Base-by-base conservation (phyloP, 2,329 filamentous ascomycete genomes). In the Xylaria sp. region DNA sequence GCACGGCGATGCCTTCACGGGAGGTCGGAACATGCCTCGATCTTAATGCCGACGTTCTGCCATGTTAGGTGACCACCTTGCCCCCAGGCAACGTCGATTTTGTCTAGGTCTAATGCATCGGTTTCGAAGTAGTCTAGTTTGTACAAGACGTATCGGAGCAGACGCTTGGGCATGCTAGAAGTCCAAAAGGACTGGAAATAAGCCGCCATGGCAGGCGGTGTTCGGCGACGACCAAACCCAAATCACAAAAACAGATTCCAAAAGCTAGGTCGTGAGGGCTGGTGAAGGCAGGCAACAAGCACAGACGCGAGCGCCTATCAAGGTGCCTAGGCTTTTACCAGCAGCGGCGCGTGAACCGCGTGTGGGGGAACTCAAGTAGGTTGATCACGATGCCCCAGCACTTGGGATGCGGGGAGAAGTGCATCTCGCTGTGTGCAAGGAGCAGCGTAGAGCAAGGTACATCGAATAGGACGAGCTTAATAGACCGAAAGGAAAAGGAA, bases 81-180 rank as follows among this genome's bases (percentile, higher is more conserved):
- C 40, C 96, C 96, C 81, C 93, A 88, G 54, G 90, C 90, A 73
- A 97, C 88, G 74, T 97, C 93, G 71, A 98, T 83, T 73, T 93
- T 93, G 72, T 96, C 93, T 70, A 96, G 86, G 76, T 97, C 92
- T 73, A 97, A 84, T 13, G 92, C 90, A 77, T 97, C 92, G 66
- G 93, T 92, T 77, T 98, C 96, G 68, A 99, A 88, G 64, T 97
- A 86, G 74, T 97, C 94, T 67, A 97, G 86, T 66, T 91, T 90
- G 28, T 92, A 91, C 49, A 99, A 84, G 59, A 91, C 93, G 83
- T 96, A 97, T 74, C 93, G 91, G 72, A 98, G 87, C 75, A 98
- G 86, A 80, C 92, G 90, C 86, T 96, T 97, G 82, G 94, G 93
- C 85, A 97, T 93, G 74, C 89, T 92, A 71, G 93, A 88, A 79